Base-by-base conservation (phyloP, 352 stramenopile genomes). In the Pythium aquatile region DNA sequence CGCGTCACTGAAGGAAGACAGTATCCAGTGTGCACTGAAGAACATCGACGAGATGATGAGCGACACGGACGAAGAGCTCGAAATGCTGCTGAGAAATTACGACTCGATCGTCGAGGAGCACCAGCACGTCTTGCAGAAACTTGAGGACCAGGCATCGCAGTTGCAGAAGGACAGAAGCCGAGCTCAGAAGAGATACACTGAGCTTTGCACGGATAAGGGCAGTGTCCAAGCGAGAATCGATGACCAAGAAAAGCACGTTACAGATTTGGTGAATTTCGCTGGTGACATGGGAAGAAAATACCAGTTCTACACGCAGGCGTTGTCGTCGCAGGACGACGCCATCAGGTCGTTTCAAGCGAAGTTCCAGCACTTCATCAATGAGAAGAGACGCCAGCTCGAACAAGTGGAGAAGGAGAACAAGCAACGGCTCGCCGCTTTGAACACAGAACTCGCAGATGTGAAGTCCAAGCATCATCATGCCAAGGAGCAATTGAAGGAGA, bases 21-120 rank as follows among this genome's bases (percentile, higher is more conserved):
- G 59, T 30, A 73, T 83, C 28, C 51, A 76, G 7, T 39, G 59
- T 5, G 69, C 82, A 14, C 78, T 84, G 33, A 24, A 49, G 4
- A 90, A 81, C 44, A 85, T 93, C 47, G 72, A 87, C 40, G 68
- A 86, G 17, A 65, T 87, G 57, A 89, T 94, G 81, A 91, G 72
- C 51, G 85, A 91, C 47, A 70, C 78, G 0, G 80, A 96, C 46
- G 76, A 84, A 11, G 72, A 92, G 35, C 57, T 96, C 4, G 60
- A 79, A 47, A 48, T 24, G 2, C 44, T 91, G 20, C 44, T 91
- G 33, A 77, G 73, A 1, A 78, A 90, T 33, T 88, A 88, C 44
- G 83, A 91, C 6, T 53, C 56, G 2, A 78, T 83, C 32, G 74
- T 91, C 24, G 65, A 74, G 4, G 68, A 82, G 13, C 73, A 91